Evolutionary conservation across 768 basidiomycete genomes (phyloP), one percentile per base, ranked within the genome.

Genomic region (Phylloporus sp.): DNA sequence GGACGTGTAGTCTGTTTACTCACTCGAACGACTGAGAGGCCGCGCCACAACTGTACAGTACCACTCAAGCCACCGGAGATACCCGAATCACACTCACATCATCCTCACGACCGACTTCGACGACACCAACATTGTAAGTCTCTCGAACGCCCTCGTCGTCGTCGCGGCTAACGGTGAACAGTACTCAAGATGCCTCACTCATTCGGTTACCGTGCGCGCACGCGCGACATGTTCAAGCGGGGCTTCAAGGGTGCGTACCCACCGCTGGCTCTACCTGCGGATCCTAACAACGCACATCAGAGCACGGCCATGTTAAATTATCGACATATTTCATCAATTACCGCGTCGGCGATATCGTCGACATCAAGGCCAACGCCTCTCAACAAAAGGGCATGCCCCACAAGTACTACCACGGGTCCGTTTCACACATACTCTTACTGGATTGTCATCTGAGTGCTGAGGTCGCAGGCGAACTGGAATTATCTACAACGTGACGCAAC

Each of bases 371-470:
- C 61, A 98, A 99, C 69, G 84, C 95, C 54, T 91, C 97, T 39
- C 91, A 97, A 75, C 97, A 99, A 85, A 95, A 95, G 88, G 97
- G 97, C 74, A 97, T 98, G 93, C 95, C 95, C 72, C 95, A 97
- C 81, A 97, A 97, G 76, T 95, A 81, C 82, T 94, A 94, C 80
- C 92, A 94, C 64, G 92, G 91, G 93, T 94, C 58, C 62, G 91
- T 84, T 34, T 38, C 24, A 23, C 45, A 4, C 31, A 23, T 45
- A 11, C 34, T 45, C 31, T 32, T 24, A 8, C 53, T 49, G 45
- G 47, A 16, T n/a, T 12, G 18, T 40, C n/a, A 23, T 47, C 44
- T 52, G 27, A 56, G 23, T 8, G 26, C 24, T 45, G 32, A 45
- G 27, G 20, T 18, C 61, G 59, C 68, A 95, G 95, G 64, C 94